phyloP scores from a whole-genome alignment of 768 basidiomycete species.

The Suillus placidus region DNA sequence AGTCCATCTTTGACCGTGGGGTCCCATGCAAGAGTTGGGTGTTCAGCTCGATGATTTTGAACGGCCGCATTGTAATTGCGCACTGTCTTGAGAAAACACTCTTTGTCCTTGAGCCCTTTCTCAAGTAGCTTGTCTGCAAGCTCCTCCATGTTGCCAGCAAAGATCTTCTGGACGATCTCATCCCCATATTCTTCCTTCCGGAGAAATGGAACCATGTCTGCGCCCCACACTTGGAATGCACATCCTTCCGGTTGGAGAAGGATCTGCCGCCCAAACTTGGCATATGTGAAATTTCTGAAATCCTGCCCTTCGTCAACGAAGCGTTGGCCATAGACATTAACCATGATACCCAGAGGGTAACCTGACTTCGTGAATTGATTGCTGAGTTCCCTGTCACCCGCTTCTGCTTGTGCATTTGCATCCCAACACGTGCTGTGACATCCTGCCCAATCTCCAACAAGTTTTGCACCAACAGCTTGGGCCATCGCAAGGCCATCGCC shows the following conservation, averaged over 20 bases:
- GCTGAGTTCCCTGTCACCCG: conserved; percentile 58
- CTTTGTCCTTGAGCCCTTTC: conserved; percentile 49
- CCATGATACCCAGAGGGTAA: conserved; percentile 72
- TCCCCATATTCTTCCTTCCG: conserved; percentile 70
- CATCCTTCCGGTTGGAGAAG: conserved; percentile 57
- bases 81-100: conserved; percentile 49
- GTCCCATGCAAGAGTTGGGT: conserved; percentile 50
- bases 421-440: conserved; percentile 79
- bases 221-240: conserved; percentile 71
- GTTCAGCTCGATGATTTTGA: conserved; percentile 36
- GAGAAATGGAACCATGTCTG: conserved; percentile 44
- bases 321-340: conserved; percentile 56
- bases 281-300: conserved; percentile 74
- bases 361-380: conserved; percentile 78
- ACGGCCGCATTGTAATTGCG: conserved; percentile 55
- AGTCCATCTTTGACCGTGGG: conserved; percentile 66
- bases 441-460: conserved; percentile 68
- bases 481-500: conserved; percentile 67
- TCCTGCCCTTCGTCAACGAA: conserved; percentile 77
- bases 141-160: conserved; percentile 47
- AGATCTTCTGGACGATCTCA: conserved; percentile 57
- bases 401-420: conserved; percentile 52
- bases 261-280: conserved; percentile 65
- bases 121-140: conserved; percentile 49
- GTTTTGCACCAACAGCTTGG: conserved; percentile 49